Base-by-base conservation (phyloP, 495 filamentous ascomycete species). In the Podospora pseudopauciseta region DNA sequence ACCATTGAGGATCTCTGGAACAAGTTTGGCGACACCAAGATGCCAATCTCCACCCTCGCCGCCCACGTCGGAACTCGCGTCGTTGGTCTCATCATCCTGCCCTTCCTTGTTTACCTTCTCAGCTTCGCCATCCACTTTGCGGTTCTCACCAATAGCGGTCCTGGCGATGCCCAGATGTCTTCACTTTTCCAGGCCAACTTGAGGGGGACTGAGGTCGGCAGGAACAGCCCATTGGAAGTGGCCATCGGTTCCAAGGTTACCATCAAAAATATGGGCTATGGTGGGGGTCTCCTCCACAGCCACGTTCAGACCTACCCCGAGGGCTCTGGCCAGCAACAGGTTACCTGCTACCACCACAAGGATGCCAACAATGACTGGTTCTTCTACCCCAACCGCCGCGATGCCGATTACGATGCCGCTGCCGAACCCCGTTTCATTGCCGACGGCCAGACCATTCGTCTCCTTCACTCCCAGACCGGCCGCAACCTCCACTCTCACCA, bases 291-390 rank as follows among this genome's bases (percentile, higher is more conserved):
- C n/a, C 87, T 99, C 63, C 95, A 99, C 80, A 97, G 92, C 49
- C 96, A 98, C 82, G 88, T 98, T 70, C 95, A 99, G 79, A 83
- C 94, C 16, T 99, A 91, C 73, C 95, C 95, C 0, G 96, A 99
- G 79, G 95, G 95, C 34, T 98, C 96, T 16, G 79, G 78, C 6
- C 95, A 99, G 79, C 96, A 99, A 74, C 95, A 99, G 78, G 90
- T 99, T 65, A 99, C 95, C 34, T 99, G 95, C 81, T 99, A 99
- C 77, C 95, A 99, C 79, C 95, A 99, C 83, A 99, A 99, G 76
- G 95, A 99, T 86, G 87, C 95, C 72, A 99, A 99, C 83, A 99
- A 99, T 74, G 96, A 99, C 80, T 99, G 95, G 95, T 97, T 94
- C 79, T 96, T 99, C 77, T 97, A 97, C 75, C 96, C 95, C 19